Conservation (phyloP, 345 rosid genomes). For the Ceriops zippeliana region DNA sequence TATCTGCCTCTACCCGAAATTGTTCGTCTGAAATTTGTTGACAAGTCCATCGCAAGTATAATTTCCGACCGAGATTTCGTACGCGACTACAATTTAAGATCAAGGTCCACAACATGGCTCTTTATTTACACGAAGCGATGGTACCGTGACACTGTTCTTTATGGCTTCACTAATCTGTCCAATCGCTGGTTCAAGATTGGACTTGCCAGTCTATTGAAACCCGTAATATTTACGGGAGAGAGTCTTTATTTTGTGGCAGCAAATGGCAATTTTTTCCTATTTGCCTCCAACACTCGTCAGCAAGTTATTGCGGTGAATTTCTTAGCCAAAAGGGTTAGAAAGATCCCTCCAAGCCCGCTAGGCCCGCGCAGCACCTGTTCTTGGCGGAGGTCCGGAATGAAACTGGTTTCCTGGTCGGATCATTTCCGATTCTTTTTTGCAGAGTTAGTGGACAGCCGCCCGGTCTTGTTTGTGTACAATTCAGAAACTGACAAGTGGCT, state of each 20-base stretch:
- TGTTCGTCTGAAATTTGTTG: constrained; percentile 48
- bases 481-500: constrained; percentile 51
- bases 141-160: constrained; percentile 48
- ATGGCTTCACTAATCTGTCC: constrained; percentile 50
- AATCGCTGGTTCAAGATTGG: constrained; percentile 59
- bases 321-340: constrained; percentile 35
- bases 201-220: constrained; percentile 38
- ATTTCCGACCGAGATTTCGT: constrained; percentile 57
- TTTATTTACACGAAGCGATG: constrained; percentile 74
- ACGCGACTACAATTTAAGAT: constrained; percentile 44
- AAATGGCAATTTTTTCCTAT: constrained; percentile 50
- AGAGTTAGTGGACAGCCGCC: constrained; percentile 52
- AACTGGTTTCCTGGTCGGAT: constrained; percentile 38
- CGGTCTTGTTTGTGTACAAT: constrained; percentile 44
- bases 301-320: constrained; percentile 57
- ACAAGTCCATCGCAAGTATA: constrained; percentile 35
- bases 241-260: constrained; percentile 58
- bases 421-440: constrained; percentile 62
- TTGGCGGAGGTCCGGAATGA: constrained; percentile 80
- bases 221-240: constrained; percentile 39
- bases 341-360: constrained; percentile 60
- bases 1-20: constrained; percentile 60
- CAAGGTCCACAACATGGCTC: constrained; percentile 55
- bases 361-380: constrained; percentile 80
- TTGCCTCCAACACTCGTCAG: constrained; percentile 54